Conservation (phyloP, 2,329 filamentous ascomycete genomes). For the Chaetomiaceae sp. region DNA sequence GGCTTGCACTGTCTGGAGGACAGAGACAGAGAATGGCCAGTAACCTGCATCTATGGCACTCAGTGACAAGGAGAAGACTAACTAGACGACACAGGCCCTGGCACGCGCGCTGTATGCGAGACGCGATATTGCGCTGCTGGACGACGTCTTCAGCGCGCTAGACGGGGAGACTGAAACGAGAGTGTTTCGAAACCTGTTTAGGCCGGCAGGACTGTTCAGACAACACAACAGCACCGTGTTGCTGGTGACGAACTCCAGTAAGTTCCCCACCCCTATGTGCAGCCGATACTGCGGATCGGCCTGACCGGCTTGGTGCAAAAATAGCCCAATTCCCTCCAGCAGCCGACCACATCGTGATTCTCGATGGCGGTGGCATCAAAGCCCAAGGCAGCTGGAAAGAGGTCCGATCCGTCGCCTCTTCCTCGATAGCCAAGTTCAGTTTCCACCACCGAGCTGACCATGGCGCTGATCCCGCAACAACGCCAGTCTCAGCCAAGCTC, state of each 20-base stretch:
- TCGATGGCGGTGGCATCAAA: not conserved
- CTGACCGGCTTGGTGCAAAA: no score
- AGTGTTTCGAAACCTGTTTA: slow-evolving; percentile 32
- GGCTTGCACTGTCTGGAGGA: slow-evolving; percentile 26
- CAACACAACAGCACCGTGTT: slow-evolving; percentile 31
- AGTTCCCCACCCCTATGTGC: no score
- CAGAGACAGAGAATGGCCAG: slow-evolving; percentile 24
- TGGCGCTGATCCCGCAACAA: not conserved
- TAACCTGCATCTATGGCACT: not conserved
- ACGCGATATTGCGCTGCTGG: slow-evolving; percentile 31
- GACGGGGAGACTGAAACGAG: slow-evolving; percentile 33
- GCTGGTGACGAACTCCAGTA: slow-evolving; percentile 32
- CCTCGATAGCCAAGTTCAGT: slow-evolving; percentile 3
- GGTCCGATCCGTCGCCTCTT: not conserved
- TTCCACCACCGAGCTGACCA: not conserved
- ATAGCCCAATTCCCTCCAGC: not conserved
- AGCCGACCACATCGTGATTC: not conserved
- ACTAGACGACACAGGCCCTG: slow-evolving; percentile 29
- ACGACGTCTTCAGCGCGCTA: slow-evolving; percentile 36
- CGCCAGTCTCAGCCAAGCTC: not conserved
- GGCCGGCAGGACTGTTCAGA: slow-evolving; percentile 29
- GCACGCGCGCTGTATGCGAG: slow-evolving; percentile 34
- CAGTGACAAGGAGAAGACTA: not conserved
- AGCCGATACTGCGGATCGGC: no score
- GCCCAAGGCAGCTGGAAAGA: not conserved